Percentiles rank a stretch among this genome's conserved stretches.
phyloP scores from a whole-genome alignment of 2,329 filamentous ascomycete species.

The Sporothrix pseudoabietina region DNA sequence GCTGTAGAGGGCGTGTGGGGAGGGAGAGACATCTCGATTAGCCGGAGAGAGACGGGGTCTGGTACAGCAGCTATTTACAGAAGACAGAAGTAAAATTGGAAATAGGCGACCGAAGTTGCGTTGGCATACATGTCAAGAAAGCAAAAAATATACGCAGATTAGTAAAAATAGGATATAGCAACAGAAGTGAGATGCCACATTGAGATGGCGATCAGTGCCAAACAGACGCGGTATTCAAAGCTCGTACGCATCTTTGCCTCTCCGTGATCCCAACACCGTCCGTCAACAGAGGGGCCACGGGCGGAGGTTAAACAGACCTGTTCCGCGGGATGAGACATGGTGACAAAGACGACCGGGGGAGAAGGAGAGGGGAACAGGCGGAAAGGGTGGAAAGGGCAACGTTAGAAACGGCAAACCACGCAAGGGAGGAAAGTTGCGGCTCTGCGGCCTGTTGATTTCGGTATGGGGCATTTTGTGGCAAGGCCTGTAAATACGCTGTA shows the following conservation, averaged over 20 bases:
- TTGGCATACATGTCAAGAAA: not conserved
- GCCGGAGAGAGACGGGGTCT: not conserved
- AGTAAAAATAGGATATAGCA: not conserved
- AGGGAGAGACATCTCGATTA: not conserved
- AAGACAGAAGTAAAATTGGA: not conserved
- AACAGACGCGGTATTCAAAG: not conserved
- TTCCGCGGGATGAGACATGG: not conserved
- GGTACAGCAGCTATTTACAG: not conserved
- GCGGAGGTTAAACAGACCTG: not conserved
- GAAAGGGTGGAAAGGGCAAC: not conserved
- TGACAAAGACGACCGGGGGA: not conserved
- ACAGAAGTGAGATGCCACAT: not conserved
- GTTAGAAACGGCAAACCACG: not conserved
- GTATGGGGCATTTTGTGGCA: not conserved
- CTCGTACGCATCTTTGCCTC: not conserved
- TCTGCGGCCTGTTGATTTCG: not conserved
- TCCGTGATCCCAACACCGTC: not conserved
- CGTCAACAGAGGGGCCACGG: not conserved
- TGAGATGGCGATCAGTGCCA: not conserved
- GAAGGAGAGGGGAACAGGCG: not conserved
- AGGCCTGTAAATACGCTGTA: not conserved
- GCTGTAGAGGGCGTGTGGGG: not conserved
- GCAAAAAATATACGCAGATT: not conserved
- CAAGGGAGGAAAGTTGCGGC: not conserved
- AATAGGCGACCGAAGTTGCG: too few species aligned